Conservation (phyloP, 2,329 filamentous ascomycete genomes). For the Cladosporium cucumerinum region DNA sequence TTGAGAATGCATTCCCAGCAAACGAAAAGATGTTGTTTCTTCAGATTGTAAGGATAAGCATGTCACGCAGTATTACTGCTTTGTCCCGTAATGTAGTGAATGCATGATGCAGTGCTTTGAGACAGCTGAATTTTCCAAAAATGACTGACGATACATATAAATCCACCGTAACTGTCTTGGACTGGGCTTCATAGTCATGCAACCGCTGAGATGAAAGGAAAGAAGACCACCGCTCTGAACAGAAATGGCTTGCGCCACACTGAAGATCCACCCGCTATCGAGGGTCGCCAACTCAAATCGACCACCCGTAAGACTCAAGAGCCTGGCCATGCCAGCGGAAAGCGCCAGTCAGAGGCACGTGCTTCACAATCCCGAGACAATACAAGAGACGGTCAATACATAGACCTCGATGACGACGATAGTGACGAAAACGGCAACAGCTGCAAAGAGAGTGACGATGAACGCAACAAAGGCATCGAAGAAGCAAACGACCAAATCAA, state of each 20-base stretch:
- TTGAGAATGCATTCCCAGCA: neutral
- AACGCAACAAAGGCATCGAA: neutral
- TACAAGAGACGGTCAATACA: neutral
- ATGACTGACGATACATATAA: neutral
- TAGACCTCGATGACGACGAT: neutral
- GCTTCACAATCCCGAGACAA: neutral
- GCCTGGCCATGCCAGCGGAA: neutral
- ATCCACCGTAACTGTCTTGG: too few species aligned
- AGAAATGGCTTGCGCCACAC: neutral
- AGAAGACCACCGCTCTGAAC: neutral
- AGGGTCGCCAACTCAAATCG: neutral
- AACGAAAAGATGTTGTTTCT: neutral
- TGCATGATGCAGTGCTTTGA: neutral
- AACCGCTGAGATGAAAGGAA: neutral
- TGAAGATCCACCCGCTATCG: neutral
- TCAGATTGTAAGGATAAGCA: too few species aligned
- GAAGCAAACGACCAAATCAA: neutral
- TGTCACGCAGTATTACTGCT: neutral
- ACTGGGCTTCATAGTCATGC: too few species aligned
- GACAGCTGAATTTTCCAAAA: neutral
- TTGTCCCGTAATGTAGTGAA: neutral
- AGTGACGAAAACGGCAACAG: neutral
- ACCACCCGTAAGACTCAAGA: neutral
- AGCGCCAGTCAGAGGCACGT: neutral
- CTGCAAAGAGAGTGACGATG: neutral